Conservation (phyloP, 345 rosid genomes). For the Hibiscus tridactylites region DNA sequence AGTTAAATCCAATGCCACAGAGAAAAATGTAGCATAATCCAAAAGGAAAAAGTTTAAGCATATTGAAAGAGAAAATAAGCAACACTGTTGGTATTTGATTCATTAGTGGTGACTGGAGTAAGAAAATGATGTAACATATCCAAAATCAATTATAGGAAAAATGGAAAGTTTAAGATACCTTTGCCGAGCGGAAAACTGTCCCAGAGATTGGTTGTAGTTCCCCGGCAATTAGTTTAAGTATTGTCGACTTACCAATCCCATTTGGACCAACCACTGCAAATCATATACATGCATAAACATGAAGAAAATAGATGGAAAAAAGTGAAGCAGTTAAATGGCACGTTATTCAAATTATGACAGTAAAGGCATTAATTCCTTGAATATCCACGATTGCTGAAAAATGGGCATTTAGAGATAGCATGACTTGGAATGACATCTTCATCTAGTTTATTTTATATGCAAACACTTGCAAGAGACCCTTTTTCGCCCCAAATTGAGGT, state of each 20-base stretch:
- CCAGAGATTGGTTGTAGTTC: slow-evolving; percentile 97
- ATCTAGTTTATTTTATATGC: background rate
- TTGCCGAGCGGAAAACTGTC: slow-evolving; percentile 94
- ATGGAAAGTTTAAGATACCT: slow-evolving; percentile 38
- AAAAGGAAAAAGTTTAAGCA: background rate
- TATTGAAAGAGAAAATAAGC: background rate
- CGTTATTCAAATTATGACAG: background rate
- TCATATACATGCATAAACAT: slow-evolving; percentile 1
- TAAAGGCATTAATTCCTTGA: background rate
- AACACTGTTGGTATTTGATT: background rate
- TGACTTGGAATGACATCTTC: background rate
- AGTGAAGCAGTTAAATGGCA: background rate
- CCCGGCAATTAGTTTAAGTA: slow-evolving; percentile 90
- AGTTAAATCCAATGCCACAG: background rate
- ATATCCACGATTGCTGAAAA: background rate
- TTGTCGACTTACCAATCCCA: slow-evolving; percentile 98
- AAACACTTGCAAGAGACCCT: background rate
- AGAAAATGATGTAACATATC: background rate
- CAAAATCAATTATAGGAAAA: background rate
- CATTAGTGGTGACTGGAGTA: background rate
- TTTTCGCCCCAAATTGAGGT: background rate
- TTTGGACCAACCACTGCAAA: slow-evolving; percentile 96
- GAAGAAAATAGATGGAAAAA: background rate
- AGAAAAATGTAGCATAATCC: background rate
- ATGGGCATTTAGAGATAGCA: background rate